These are phyloP conservation scores for Phytophthora tubulina DNA, from an alignment of 352 stramenopile genomes.

Conservation along the genomic window DNA sequence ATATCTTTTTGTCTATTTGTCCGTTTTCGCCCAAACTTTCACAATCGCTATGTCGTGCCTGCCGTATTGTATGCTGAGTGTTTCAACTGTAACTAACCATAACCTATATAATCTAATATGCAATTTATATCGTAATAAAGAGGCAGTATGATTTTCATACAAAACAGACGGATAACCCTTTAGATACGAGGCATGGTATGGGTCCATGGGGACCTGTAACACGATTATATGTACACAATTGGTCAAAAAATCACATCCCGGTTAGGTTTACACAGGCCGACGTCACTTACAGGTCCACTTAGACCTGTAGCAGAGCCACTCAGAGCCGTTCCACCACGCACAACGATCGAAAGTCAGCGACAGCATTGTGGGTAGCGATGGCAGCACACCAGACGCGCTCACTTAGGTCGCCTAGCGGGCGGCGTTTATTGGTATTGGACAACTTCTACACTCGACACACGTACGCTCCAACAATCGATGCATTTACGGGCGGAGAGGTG, in stretches of 20 bases:
- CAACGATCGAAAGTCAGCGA: background rate
- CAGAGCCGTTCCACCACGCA: background rate
- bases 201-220: background rate
- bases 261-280: background rate
- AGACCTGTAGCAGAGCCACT: slow-evolving; percentile 3
- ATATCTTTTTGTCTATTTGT: too few relatives aligned
- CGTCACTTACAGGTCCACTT: background rate
- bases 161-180: background rate
- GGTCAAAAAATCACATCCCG: background rate
- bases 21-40: too few relatives aligned
- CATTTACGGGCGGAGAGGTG: background rate
- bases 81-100: too few relatives aligned
- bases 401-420: slow-evolving; percentile 9
- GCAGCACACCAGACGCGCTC: slow-evolving; percentile 10
- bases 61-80: too few relatives aligned
- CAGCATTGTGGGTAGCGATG: background rate
- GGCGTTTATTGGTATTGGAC: slow-evolving; percentile 9
- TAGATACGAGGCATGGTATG: background rate
- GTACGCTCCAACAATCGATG: background rate
- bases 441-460: slow-evolving; percentile 5
- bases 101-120: too few relatives aligned
- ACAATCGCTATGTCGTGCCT: too few relatives aligned
- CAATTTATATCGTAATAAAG: too few relatives aligned
- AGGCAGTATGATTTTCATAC: too few relatives aligned
- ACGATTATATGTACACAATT: background rate